Conservation (phyloP, 495 filamentous ascomycete species). For the Hypoxylon intermedium region DNA sequence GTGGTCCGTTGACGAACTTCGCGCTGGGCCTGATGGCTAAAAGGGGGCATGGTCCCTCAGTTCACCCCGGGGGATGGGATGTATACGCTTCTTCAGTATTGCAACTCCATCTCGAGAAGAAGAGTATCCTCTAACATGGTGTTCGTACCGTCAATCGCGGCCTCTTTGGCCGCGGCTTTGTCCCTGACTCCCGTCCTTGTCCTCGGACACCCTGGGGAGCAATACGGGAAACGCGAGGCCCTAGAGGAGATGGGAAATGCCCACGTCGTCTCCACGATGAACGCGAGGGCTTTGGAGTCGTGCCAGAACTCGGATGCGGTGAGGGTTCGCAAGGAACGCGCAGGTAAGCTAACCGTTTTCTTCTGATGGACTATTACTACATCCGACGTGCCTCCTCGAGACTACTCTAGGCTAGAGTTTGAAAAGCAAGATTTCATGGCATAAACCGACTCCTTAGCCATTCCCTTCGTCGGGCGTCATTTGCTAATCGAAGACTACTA, state of each 20-base stretch:
- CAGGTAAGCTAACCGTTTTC: constrained; percentile 16
- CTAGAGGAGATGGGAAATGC: constrained; percentile 36
- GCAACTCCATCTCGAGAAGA: constrained; percentile 6
- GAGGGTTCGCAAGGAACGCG: constrained; percentile 40
- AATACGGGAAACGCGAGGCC: constrained; percentile 32
- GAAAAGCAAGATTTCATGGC: too few species aligned
- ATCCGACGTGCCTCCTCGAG: too few species aligned
- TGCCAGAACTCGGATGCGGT: constrained; percentile 41
- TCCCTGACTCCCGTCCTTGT: constrained; percentile 24
- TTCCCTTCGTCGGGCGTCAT: background rate
- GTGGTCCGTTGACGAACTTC: constrained; percentile 12
- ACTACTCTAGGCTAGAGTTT: too few species aligned
- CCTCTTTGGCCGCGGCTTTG: constrained; percentile 31
- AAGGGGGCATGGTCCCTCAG: constrained; percentile 15
- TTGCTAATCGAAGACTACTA: constrained; percentile 7
- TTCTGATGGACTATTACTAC: too few species aligned
- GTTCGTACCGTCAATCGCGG: constrained; percentile 30
- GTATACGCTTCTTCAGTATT: constrained; percentile 3
- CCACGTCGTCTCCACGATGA: constrained; percentile 39
- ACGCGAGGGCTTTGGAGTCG: constrained; percentile 37
- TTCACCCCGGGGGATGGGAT: background rate
- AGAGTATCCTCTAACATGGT: constrained; percentile 31
- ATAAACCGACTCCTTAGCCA: background rate
- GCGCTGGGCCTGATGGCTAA: constrained; percentile 23
- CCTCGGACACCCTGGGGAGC: constrained; percentile 39